Percentiles rank a stretch among this genome's conserved stretches.
Conservation (phyloP, 176 grass and related monocot species). For the Metroxylon sagu region DNA sequence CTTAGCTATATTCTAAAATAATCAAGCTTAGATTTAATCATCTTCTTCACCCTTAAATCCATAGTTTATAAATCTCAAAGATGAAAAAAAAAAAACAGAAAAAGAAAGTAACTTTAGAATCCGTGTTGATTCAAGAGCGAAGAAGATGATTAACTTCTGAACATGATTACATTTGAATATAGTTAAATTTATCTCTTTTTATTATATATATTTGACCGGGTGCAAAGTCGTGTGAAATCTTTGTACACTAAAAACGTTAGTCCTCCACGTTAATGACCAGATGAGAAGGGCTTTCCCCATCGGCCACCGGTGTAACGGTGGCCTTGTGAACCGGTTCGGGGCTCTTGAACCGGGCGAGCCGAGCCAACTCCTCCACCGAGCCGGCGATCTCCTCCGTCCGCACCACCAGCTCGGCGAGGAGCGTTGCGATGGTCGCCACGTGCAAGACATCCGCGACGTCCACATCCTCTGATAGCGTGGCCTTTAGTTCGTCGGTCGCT, state of each 20-base stretch:
- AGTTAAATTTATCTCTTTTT: too few species aligned
- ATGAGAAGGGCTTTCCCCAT: conserved; percentile 8
- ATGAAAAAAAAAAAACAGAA: too few species aligned
- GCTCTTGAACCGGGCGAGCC: conserved; percentile 44
- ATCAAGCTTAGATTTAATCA: too few species aligned
- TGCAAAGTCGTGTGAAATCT: background rate
- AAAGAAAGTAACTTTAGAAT: too few species aligned
- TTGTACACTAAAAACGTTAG: background rate
- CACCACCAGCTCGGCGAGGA: conserved; percentile 55
- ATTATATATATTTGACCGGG: background rate
- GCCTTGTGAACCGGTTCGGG: conserved; percentile 28
- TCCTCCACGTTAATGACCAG: conserved; percentile 29
- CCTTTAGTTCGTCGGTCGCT: conserved; percentile 21
- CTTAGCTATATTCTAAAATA: too few species aligned
- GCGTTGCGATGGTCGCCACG: conserved; percentile 49
- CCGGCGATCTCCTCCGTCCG: conserved; percentile 30
- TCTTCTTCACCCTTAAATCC: too few species aligned
- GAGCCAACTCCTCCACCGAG: conserved; percentile 46
- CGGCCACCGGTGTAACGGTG: conserved; percentile 10
- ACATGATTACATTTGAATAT: too few species aligned
- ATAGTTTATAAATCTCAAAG: too few species aligned
- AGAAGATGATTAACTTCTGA: too few species aligned
- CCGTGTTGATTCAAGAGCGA: too few species aligned
- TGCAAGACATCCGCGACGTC: conserved; percentile 39
- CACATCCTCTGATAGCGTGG: conserved; percentile 19